These are phyloP conservation scores for Eragrostis tef DNA, from an alignment of 202 grass and related monocot species.

Conservation along the genomic window DNA sequence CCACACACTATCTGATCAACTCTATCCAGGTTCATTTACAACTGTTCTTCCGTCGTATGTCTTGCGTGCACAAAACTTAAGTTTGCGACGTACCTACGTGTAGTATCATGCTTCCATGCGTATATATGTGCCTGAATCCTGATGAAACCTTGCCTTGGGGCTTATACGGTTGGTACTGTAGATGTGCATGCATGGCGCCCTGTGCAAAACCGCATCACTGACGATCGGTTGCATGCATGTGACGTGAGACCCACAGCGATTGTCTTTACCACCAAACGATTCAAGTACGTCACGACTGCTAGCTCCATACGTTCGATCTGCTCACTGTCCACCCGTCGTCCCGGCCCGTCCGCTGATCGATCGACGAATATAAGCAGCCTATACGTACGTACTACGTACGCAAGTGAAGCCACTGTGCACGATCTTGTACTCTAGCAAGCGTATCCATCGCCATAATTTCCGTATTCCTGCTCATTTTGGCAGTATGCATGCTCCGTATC, in stretches of 20 bases:
- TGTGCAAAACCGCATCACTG: neutral
- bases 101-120: neutral
- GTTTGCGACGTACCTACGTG: neutral
- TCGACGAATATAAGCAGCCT: neutral
- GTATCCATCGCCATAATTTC: neutral
- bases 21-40: neutral
- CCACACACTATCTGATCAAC: neutral
- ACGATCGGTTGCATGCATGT: conserved; percentile 18
- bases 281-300: neutral
- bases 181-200: neutral
- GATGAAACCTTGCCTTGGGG: neutral
- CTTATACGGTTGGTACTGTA: neutral
- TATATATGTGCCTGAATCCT: neutral
- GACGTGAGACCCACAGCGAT: conserved; percentile 8
- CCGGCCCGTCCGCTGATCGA: neutral
- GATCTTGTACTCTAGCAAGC: neutral
- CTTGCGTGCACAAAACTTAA: neutral
- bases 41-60: neutral
- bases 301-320: conserved; percentile 34
- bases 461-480: conserved; percentile 14
- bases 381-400: neutral
- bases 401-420: neutral
- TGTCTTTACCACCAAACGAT: neutral
- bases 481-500: neutral
- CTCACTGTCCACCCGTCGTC: neutral